Evolutionary conservation across 2,329 filamentous ascomycete species (phyloP).

Genomic region (Ascosphaera apis): DNA sequence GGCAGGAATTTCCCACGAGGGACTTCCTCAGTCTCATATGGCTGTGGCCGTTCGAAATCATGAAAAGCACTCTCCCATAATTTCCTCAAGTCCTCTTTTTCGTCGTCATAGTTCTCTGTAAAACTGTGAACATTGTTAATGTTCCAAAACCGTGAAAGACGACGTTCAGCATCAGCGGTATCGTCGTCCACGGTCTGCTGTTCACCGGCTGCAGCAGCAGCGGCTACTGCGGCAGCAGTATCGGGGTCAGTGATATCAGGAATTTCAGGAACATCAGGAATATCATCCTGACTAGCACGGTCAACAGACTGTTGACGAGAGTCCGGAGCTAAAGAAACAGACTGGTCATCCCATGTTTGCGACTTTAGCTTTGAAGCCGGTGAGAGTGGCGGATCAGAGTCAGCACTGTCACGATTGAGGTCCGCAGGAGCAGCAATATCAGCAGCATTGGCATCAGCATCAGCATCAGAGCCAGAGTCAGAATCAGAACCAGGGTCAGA

Average conservation of each 20-base stretch:
- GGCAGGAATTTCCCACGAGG: constrained; percentile 16
- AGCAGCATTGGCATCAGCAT: no score
- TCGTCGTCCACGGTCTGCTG: background rate
- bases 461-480: no score
- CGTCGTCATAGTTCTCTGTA: constrained; percentile 13
- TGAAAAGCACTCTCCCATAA: constrained; percentile 14
- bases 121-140: constrained; percentile 15
- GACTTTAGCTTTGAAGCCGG: no score
- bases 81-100: constrained; percentile 10
- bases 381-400: no score
- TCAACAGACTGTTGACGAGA: no score
- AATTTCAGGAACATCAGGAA: no score
- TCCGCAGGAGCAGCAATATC: no score
- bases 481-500: no score
- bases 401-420: no score
- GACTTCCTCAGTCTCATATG: constrained; percentile 13
- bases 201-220: constrained; percentile 1
- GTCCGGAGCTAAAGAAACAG: no score
- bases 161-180: constrained; percentile 10
- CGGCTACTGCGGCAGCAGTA: constrained; percentile 2
- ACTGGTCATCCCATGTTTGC: no score
- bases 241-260: constrained; percentile 4
- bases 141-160: constrained; percentile 15
- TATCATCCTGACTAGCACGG: no score
- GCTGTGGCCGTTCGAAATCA: constrained; percentile 11